Evolutionary conservation across 2,329 filamentous ascomycete genomes (phyloP).

Genomic region (Exophiala lecanii-corni): DNA sequence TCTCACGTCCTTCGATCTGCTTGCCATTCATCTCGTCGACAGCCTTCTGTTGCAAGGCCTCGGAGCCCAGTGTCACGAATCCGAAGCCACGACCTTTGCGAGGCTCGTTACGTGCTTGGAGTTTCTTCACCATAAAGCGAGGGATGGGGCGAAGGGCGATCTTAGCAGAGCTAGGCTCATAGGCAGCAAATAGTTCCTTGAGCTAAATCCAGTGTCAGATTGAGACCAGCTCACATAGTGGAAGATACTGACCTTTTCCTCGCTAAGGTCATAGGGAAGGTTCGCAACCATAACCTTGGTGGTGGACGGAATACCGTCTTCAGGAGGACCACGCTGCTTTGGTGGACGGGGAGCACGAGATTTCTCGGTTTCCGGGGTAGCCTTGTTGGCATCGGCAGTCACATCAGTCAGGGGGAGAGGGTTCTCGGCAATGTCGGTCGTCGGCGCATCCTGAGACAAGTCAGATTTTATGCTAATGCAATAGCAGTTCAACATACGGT

Average conservation of each 20-base stretch:
- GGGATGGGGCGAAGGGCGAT: slow-evolving; percentile 97
- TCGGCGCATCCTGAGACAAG: slow-evolving; percentile 31
- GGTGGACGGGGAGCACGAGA: slow-evolving; percentile 52
- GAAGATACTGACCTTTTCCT: slow-evolving; percentile 72
- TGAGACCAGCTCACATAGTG: slow-evolving; percentile 4
- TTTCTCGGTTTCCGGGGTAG: slow-evolving; percentile 26
- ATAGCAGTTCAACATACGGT: slow-evolving; percentile 20
- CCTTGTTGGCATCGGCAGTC: slow-evolving; percentile 45
- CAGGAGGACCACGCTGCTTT: slow-evolving; percentile 88
- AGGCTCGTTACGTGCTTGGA: slow-evolving; percentile 93
- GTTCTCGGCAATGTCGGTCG: slow-evolving; percentile 45
- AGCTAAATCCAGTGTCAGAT: slow-evolving; percentile 57
- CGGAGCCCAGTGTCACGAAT: slow-evolving; percentile 91
- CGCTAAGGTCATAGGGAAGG: slow-evolving; percentile 93
- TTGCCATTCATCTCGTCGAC: slow-evolving; percentile 98
- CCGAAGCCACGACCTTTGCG: slow-evolving; percentile 99
- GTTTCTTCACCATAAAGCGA: slow-evolving; percentile 99
- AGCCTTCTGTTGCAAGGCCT: slow-evolving; percentile 96
- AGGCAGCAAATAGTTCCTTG: slow-evolving; percentile 92
- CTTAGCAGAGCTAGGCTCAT: slow-evolving; percentile 91
- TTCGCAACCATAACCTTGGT: slow-evolving; percentile 99
- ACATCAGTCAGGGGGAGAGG: slow-evolving; percentile 58
- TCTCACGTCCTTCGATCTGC: slow-evolving; percentile 97
- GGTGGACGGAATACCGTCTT: slow-evolving; percentile 96
- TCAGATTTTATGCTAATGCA: too few species aligned